Base-by-base conservation (phyloP, 2,329 filamentous ascomycete genomes). In the Colletotrichum neosansevieriae region DNA sequence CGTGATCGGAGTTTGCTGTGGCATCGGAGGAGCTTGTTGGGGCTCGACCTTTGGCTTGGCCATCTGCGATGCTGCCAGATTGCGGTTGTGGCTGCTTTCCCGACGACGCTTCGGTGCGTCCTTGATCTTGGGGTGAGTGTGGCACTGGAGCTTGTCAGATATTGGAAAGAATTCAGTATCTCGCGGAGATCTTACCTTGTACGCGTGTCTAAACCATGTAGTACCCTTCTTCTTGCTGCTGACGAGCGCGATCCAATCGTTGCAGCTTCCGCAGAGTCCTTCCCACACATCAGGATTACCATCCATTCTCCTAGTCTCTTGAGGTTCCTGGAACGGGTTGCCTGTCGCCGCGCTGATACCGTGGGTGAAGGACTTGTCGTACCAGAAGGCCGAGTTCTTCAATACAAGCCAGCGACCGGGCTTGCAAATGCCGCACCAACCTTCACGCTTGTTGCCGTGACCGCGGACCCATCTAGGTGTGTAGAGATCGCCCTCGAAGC, bases 171-270 rank as follows among this genome's bases (percentile, higher is more conserved):
- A 15, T 36, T 7, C n/a, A 49, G 32, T 34, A 44, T 49, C 3
- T 12, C 4, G 13, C 32, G 13, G 15, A 40, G 10, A 36, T 71
- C 82, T 77, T 79, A 92, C 91, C 86, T 95, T 96, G 83, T 96
- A 96, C 53, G 93, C 92, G 79, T 97, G 93, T 72, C 93, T 85
- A 79, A 95, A 97, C 92, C 93, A 97, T 3, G 93, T 94, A 1
- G 93, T 97, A n/a, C 92, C 92, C 82, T 95, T 94, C 84, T 95
- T 95, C 82, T 95, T 95, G 77, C 90, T 94, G 81, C 91, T 94
- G 47, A 94, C 91, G 40, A 94, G 82, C 12, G 91, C 89, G 72
- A 94, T 91, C 92, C 92, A 94, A 70, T 94, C 91, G 72, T 90
- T 91, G 79, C 92, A 94, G 75, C 89, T 91, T 57, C 91, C 89